phyloP scores from a whole-genome alignment of 257 asterid species.

The Solanum raphanifolium region DNA sequence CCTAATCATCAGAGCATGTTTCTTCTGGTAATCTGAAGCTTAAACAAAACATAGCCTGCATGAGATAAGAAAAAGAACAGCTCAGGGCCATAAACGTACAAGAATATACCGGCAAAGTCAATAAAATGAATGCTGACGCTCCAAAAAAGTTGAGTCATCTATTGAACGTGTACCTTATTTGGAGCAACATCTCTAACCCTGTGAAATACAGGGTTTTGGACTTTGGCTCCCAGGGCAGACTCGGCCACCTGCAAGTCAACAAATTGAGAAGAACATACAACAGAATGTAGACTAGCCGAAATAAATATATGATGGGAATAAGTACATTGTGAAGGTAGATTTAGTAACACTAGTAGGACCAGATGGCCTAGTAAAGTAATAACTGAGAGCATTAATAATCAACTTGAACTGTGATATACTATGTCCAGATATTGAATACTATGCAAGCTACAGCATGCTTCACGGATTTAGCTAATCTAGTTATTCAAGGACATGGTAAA shows the following conservation, averaged over 20 bases:
- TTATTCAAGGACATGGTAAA: neutral
- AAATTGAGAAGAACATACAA: neutral
- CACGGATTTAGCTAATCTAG: neutral
- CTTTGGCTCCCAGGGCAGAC: slow-evolving; percentile 51
- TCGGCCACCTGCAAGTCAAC: slow-evolving; percentile 53
- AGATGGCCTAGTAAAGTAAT: neutral
- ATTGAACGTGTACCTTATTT: slow-evolving; percentile 53
- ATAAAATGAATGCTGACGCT: neutral
- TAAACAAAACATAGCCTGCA: slow-evolving; percentile 89
- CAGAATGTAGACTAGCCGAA: neutral
- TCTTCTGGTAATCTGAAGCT: slow-evolving; percentile 89
- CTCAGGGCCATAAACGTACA: neutral
- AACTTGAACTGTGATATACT: neutral
- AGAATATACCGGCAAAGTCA: neutral
- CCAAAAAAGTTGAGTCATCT: neutral
- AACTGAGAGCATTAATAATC: neutral
- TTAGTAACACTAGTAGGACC: neutral
- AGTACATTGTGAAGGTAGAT: neutral
- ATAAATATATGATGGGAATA: neutral
- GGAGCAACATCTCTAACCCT: slow-evolving; percentile 92
- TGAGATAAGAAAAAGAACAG: neutral
- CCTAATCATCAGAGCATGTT: slow-evolving; percentile 34
- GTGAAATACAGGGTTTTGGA: slow-evolving; percentile 49
- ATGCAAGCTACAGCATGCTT: neutral
- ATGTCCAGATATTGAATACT: neutral